These are phyloP conservation scores for Schizophyllum amplum DNA, from an alignment of 1,284 basidiomycete genomes.

Conservation along the genomic window DNA sequence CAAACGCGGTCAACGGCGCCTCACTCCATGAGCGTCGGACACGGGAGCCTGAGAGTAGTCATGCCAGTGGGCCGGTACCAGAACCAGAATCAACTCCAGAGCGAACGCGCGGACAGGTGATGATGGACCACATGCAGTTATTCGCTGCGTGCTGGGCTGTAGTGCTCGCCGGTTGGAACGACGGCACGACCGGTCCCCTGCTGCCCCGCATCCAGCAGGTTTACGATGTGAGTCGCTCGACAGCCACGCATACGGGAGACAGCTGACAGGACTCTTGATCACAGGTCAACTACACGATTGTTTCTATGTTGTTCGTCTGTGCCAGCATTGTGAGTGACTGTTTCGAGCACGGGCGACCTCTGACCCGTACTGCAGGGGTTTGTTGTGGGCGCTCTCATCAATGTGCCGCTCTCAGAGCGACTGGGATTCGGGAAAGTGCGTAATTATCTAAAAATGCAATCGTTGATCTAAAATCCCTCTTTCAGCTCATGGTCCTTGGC, in stretches of 20 bases:
- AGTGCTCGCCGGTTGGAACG: slow-evolving; percentile 5
- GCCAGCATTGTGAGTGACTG: slow-evolving; percentile 25
- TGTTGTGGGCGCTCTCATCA: slow-evolving; percentile 34
- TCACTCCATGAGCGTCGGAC: too few species aligned
- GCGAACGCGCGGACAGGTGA: not conserved
- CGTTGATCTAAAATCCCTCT: not conserved
- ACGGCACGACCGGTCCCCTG: slow-evolving; percentile 12
- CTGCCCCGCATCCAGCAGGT: slow-evolving; percentile 10
- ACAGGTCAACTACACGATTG: slow-evolving; percentile 31
- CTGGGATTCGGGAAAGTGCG: slow-evolving; percentile 45
- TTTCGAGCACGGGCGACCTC: not conserved
- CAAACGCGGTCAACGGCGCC: too few species aligned
- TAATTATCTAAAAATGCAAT: not conserved
- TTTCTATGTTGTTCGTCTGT: slow-evolving; percentile 48
- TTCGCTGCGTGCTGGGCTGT: not conserved
- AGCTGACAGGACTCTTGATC: not conserved
- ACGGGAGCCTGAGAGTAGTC: too few species aligned
- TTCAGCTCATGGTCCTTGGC: slow-evolving; percentile 7
- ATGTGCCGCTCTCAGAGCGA: slow-evolving; percentile 37
- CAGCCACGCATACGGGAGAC: not conserved
- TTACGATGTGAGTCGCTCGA: not conserved
- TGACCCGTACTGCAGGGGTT: slow-evolving; percentile 22
- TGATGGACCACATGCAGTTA: not conserved
- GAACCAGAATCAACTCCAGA: too few species aligned
- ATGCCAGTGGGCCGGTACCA: too few species aligned